Conservation (phyloP, 2,329 filamentous ascomycete species). For the Parafenestella ontariensis region DNA sequence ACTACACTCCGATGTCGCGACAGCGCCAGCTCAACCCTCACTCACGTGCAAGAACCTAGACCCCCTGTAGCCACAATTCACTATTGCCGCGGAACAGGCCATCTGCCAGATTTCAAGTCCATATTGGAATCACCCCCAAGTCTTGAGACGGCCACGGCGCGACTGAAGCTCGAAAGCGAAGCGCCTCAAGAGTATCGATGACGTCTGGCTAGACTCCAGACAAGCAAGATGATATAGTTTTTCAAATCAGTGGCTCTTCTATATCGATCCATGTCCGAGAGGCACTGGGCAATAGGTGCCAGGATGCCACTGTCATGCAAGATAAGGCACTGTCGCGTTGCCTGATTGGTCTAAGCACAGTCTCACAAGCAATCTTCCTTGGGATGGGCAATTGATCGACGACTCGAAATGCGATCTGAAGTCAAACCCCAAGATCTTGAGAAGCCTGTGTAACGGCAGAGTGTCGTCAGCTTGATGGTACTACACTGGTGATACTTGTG, state of each 20-base stretch:
- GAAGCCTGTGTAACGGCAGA: not conserved
- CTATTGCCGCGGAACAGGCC: constrained; percentile 5
- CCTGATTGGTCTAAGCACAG: constrained; percentile 22
- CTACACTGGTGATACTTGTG: not conserved
- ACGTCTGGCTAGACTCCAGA: not conserved
- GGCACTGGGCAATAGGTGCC: not conserved
- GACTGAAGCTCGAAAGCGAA: not conserved
- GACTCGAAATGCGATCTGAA: not conserved
- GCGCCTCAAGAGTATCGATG: not conserved
- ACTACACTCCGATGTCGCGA: constrained; percentile 18
- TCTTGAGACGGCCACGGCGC: not conserved
- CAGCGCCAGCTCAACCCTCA: constrained; percentile 1
- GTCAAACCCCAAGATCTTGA: not conserved
- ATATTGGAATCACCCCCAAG: not conserved
- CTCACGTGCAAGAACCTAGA: constrained; percentile 6
- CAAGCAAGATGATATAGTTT: not conserved
- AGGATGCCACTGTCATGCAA: constrained; percentile 47
- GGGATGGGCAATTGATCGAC: constrained; percentile 10
- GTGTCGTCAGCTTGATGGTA: constrained; percentile 1
- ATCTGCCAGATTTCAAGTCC: not conserved
- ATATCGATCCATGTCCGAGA: not conserved
- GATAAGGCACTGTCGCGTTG: constrained; percentile 33
- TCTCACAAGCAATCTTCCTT: constrained; percentile 14
- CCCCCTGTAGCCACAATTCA: constrained; percentile 5
- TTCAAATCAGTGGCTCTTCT: not conserved